Percentiles rank a stretch among this genome's conserved stretches.
Evolutionary conservation across 2,329 filamentous ascomycete genomes (phyloP).

Genomic region (Xylariales sp.): DNA sequence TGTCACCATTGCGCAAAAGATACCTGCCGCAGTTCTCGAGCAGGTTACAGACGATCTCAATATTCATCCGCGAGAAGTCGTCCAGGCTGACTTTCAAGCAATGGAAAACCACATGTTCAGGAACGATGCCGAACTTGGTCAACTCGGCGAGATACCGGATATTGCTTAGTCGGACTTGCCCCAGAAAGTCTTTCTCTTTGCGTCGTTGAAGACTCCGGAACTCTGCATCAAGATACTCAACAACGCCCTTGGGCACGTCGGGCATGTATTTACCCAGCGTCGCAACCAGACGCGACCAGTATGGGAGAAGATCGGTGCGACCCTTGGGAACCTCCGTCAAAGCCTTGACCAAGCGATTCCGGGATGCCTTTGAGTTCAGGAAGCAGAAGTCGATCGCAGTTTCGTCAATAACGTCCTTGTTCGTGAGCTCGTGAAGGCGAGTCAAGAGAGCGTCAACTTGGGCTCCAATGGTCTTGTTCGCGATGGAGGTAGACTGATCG

Average conservation of each 20-base stretch:
- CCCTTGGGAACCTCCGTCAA: slow-evolving; percentile 94
- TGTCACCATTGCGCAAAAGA: slow-evolving; percentile 86
- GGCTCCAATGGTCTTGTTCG: slow-evolving; percentile 94
- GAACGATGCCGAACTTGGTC: slow-evolving; percentile 96
- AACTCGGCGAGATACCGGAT: slow-evolving; percentile 96
- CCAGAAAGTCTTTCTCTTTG: slow-evolving; percentile 96
- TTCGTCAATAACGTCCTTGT: slow-evolving; percentile 87
- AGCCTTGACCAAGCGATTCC: slow-evolving; percentile 88
- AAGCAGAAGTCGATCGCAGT: slow-evolving; percentile 96
- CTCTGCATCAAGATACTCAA: slow-evolving; percentile 90
- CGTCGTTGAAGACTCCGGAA: slow-evolving; percentile 94
- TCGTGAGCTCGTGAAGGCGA: slow-evolving; percentile 84
- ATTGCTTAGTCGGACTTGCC: slow-evolving; percentile 88
- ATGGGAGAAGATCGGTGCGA: slow-evolving; percentile 81
- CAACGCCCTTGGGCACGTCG: slow-evolving; percentile 87
- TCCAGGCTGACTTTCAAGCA: slow-evolving; percentile 96
- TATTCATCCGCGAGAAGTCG: slow-evolving; percentile 98
- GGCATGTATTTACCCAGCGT: slow-evolving; percentile 92
- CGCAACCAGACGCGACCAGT: slow-evolving; percentile 88
- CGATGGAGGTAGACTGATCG: slow-evolving; percentile 88
- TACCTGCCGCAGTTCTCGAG: slow-evolving; percentile 96
- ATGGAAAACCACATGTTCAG: slow-evolving; percentile 97
- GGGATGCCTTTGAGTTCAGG: slow-evolving; percentile 94
- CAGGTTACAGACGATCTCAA: slow-evolving; percentile 94
- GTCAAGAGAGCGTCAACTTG: slow-evolving; percentile 90